Evolutionary conservation across 805 yeast genomes (phyloP), one percentile per base, ranked within the genome.

Genomic region (Scheffersomyces amazonensis): DNA sequence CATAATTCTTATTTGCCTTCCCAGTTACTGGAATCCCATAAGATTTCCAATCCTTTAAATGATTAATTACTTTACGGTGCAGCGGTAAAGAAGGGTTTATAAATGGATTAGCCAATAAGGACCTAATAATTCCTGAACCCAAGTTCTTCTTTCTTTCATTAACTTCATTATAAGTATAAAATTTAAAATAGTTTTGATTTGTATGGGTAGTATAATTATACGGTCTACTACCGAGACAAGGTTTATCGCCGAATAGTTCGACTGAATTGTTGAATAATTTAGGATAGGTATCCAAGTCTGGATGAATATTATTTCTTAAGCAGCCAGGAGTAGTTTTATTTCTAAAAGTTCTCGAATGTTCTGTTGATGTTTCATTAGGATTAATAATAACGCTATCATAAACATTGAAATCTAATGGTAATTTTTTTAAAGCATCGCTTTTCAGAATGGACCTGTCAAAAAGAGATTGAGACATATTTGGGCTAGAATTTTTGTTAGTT

Each of bases 331-430:
- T 24, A 3, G 31, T 40, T 18, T 37, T 36, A 35, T 48, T 44
- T 39, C 87, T 61, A 52, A 70, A 82, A 7, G 75, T 54, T 2
- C 76, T 69, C 18, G 84, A 75, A n/a, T n/a, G n/a, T 22, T 30
- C 34, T 5, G 34, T 19, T 11, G 36, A n/a, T 9, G 24, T 13
- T 5, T 24, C 17, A 11, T 16, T 21, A 1, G 16, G 2, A 12
- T 25, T 54, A 56, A 75, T 10, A 10, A 30, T 19, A 19, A 39
- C 31, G 29, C 79, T 80, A 2, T 62, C 61, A 21, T 31, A 23
- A 15, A 41, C 23, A 18, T 30, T 34, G 4, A 12, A 24, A 30
- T 36, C 40, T 17, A 42, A 41, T 22, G 51, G 48, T 30, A 45
- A 38, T 18, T 23, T 35, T 13, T 43, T 15, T 6, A 41, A 25